Evolutionary conservation across 2,329 filamentous ascomycete species (phyloP), one percentile per base, ranked within the genome.

Genomic region (Conoideocrella luteorostrata): DNA sequence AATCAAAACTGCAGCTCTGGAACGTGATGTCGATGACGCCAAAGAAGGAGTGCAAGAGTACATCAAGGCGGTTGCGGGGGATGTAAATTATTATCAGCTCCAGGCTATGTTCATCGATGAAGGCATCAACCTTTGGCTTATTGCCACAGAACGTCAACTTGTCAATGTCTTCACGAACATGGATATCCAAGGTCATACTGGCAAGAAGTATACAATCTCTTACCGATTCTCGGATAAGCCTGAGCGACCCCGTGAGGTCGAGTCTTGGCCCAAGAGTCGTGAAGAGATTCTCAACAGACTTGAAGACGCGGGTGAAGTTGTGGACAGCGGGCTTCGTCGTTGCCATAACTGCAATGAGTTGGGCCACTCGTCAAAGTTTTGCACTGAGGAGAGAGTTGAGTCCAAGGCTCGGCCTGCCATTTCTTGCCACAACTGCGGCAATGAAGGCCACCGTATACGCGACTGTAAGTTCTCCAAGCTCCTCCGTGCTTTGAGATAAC

Each of bases 111-210:
- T 88, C 57, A 77, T 83, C 6, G 52, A 61, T 2, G 66, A 77
- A 33, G 57, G 66, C 0, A 69, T 84, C 46, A 62, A 63, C 3
- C 63, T 84, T 12, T 82, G 73, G 63, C 64, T 88, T 42, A 82
- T 87, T 50, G 78, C 78, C 5, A 61, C 77, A 5, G 75, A 85
- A 66, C 74, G 77, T 50, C 64, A 74, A 26, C 59, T 71, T 5
- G 60, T 84, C 1, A 56, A 64, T 1, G 78, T 79, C 5, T 74
- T 81, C 51, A 85, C 80, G 47, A 82, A 84, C 62, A 84, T 87
- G 77, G 82, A 87, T 50, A 66, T 86, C 2, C 82, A 87, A 55
- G 84, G 84, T 5, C 77, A 84, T 48, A 66, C 83, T 17, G 74
- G 74, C 45, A 80, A 80, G 61, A 80, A 80, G 57, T 86, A 75